Evolutionary conservation across 2,329 filamentous ascomycete species (phyloP).

Genomic region (Eurotiales sp.): DNA sequence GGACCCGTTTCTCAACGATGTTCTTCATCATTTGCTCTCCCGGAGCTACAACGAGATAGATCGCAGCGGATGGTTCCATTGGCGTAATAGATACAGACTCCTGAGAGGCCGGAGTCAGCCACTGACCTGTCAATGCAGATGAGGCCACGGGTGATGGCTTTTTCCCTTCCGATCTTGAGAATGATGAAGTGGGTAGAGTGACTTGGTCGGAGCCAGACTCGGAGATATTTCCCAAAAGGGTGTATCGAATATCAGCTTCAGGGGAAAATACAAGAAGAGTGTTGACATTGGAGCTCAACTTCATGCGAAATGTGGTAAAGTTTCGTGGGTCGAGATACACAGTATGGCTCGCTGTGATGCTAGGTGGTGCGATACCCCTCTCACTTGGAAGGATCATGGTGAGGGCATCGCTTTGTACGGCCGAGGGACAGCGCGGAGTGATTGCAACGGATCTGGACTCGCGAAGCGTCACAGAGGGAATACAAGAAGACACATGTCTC

Average conservation of each 20-base stretch:
- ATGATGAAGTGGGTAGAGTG: conserved; percentile 1
- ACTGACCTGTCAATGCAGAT: conserved; percentile 9
- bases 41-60: conserved; percentile 27
- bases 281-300: conserved; percentile 25
- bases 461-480: conserved; percentile 28
- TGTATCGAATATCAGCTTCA: conserved; percentile 25
- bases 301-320: conserved; percentile 32
- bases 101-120: conserved; percentile 24
- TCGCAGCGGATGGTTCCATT: conserved; percentile 9
- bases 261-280: conserved; percentile 27
- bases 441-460: conserved; percentile 29
- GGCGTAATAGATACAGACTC: conserved; percentile 21
- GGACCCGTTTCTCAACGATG: conserved; percentile 24
- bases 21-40: conserved; percentile 26
- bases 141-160: background rate
- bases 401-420: conserved; percentile 24
- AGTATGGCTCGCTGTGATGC: conserved; percentile 24
- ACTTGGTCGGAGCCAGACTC: conserved; percentile 11
- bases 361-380: conserved; percentile 15
- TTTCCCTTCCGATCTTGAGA: conserved; percentile 4
- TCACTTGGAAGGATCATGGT: conserved; percentile 22
- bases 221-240: conserved; percentile 18
- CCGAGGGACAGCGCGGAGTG: conserved; percentile 23
- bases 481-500: conserved; percentile 22
- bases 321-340: conserved; percentile 30